These are phyloP conservation scores for Platanus orientalis DNA, from an alignment of 164 flowering plant species.

Conservation along the genomic window DNA sequence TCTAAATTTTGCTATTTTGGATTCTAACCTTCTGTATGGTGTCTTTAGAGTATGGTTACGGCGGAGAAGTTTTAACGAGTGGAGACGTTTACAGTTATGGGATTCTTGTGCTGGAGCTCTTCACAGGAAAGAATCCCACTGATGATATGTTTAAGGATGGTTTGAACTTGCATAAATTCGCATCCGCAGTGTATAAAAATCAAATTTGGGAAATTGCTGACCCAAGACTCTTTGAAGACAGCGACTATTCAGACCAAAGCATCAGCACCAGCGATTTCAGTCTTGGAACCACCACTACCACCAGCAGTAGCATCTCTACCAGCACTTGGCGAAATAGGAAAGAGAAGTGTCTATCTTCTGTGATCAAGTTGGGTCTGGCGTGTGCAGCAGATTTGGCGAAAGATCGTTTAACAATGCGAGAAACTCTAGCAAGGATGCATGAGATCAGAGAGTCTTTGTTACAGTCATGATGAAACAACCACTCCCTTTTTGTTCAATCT, in stretches of 20 bases:
- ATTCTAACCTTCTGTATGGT: neutral
- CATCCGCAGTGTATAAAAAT: neutral
- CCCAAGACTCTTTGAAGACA: neutral
- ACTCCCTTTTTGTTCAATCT: no score
- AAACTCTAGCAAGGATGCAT: constrained; percentile 8
- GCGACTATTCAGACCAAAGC: neutral
- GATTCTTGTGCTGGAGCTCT: no score
- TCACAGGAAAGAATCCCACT: constrained; percentile 17
- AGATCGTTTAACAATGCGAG: constrained; percentile 13
- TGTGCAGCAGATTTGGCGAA: constrained; percentile 4
- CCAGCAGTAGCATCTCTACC: neutral
- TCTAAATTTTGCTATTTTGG: neutral
- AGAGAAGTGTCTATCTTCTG: constrained; percentile 7
- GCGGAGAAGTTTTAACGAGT: constrained; percentile 5
- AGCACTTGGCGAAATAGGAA: neutral
- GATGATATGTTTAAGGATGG: no score
- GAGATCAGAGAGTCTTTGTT: constrained; percentile 1
- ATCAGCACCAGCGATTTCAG: neutral
- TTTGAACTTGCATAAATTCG: no score
- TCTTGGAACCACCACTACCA: neutral
- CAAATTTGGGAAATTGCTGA: neutral
- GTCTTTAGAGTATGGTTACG: constrained; percentile 7
- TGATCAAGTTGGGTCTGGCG: constrained; percentile 7
- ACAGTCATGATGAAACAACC: no score
- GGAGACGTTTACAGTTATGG: constrained; percentile 21